A percentile compares a stretch with the other conserved stretches of the same genome.
These are phyloP conservation scores for Amesomyces nigricolor DNA, from an alignment of 2,329 filamentous ascomycete genomes.

Conservation along the genomic window DNA sequence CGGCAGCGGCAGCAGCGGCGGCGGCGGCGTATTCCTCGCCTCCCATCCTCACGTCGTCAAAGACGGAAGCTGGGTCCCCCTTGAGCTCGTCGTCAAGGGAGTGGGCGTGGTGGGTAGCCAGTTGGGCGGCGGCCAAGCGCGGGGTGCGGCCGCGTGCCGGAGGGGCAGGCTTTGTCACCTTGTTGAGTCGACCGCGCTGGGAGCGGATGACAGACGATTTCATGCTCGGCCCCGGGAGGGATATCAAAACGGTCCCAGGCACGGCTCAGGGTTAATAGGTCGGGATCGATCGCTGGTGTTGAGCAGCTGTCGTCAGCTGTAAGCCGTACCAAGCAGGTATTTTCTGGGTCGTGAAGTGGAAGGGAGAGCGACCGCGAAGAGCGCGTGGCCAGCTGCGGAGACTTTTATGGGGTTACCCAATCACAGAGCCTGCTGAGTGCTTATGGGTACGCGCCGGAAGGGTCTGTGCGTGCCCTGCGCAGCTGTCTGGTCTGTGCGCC, in stretches of 20 bases:
- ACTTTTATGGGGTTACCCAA: constrained; percentile 18
- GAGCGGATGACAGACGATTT: constrained; percentile 23
- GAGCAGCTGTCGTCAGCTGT: constrained; percentile 29
- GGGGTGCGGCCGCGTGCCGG: constrained; percentile 28
- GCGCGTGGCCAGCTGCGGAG: constrained; percentile 16
- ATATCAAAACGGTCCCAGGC: constrained; percentile 7
- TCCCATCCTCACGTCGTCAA: constrained; percentile 21
- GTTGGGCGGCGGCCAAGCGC: constrained; percentile 21
- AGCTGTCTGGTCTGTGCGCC: constrained; percentile 1
- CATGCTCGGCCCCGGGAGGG: constrained; percentile 21
- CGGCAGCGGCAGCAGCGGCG: constrained; percentile 32
- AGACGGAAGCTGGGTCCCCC: constrained; percentile 25
- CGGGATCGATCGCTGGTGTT: constrained; percentile 17
- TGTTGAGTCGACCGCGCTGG: constrained; percentile 37
- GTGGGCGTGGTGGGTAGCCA: constrained; percentile 14
- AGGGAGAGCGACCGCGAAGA: constrained; percentile 8
- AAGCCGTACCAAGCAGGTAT: constrained; percentile 4
- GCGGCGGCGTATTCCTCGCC: constrained; percentile 28
- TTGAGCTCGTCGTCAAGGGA: constrained; percentile 25
- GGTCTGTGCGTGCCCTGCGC: not conserved
- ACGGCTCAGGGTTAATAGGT: constrained; percentile 10
- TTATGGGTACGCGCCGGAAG: not conserved
- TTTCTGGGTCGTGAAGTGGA: constrained; percentile 20
- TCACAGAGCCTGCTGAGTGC: constrained; percentile 1
- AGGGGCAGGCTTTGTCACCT: constrained; percentile 39